These are phyloP conservation scores for Ustilago esculenta DNA, from an alignment of 1,284 basidiomycete species.

Conservation along the genomic window DNA sequence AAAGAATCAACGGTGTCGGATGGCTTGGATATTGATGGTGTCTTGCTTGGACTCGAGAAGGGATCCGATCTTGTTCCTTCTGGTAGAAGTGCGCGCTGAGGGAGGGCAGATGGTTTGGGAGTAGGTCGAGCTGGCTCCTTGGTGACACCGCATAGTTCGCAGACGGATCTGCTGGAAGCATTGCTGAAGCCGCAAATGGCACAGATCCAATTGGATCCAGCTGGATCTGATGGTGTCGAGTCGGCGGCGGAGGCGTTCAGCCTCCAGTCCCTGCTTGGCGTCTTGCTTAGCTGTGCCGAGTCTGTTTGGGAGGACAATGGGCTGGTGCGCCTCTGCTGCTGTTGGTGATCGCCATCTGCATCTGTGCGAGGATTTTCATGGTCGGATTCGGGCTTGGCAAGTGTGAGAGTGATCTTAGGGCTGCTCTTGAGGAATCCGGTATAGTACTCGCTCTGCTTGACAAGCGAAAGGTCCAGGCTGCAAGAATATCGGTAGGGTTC, in stretches of 20 bases:
- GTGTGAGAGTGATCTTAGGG: constrained; percentile 82
- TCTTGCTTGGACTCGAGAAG: constrained; percentile 10
- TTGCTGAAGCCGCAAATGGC: constrained; percentile 57
- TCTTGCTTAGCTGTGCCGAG: constrained; percentile 3
- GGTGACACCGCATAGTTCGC: constrained; percentile 57
- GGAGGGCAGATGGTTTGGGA: constrained; percentile 6
- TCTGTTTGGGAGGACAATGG: constrained; percentile 1
- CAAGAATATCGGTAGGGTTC: constrained; percentile 67
- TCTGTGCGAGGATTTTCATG: constrained; percentile 30
- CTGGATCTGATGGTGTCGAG: constrained; percentile 13
- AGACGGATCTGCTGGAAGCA: constrained; percentile 17
- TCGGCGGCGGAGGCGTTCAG: constrained; percentile 33
- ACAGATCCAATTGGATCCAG: constrained; percentile 52
- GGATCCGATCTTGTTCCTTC: constrained; percentile 10
- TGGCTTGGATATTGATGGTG: constrained; percentile 11
- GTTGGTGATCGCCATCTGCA: constrained; percentile 21
- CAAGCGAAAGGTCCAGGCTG: constrained; percentile 72
- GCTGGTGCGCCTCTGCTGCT: constrained; percentile 35
- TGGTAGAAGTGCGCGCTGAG: constrained; percentile 1
- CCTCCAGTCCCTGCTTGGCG: constrained; percentile 40
- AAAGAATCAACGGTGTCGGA: background rate
- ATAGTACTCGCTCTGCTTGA: constrained; percentile 87
- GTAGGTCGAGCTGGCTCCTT: constrained; percentile 41
- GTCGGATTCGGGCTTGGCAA: constrained; percentile 21
- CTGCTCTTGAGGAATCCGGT: constrained; percentile 90